A percentile compares a stretch with the other conserved stretches of the same genome.
Evolutionary conservation across 2,329 filamentous ascomycete species (phyloP).

Genomic region (Neoscytalidium dimidiatum): DNA sequence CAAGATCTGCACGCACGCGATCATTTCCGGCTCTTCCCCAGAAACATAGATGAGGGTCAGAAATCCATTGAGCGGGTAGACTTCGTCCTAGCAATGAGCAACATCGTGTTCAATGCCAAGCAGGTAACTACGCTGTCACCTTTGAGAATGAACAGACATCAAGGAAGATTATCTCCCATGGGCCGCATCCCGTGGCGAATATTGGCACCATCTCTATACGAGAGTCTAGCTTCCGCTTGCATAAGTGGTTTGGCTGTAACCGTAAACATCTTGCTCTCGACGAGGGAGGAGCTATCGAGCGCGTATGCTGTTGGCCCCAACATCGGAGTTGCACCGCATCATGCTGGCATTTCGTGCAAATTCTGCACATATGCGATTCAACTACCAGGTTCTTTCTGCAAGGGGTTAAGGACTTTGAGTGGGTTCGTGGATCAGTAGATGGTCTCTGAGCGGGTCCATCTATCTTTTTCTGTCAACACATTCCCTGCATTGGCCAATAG

Average conservation of each 20-base stretch:
- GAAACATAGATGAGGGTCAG: constrained; percentile 19
- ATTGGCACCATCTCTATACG: constrained; percentile 32
- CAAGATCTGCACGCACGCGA: constrained; percentile 17
- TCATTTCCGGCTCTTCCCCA: constrained; percentile 23
- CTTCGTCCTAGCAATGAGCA: constrained; percentile 24
- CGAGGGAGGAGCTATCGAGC: neutral
- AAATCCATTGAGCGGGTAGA: constrained; percentile 21
- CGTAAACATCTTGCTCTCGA: neutral
- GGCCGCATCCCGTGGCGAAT: constrained; percentile 30
- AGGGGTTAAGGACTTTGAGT: no score
- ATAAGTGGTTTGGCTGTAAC: constrained; percentile 26
- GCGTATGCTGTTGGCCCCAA: neutral
- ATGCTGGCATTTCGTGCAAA: no score
- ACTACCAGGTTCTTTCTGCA: no score
- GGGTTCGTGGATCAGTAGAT: no score
- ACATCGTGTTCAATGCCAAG: constrained; percentile 23
- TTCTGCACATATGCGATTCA: no score
- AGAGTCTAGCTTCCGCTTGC: constrained; percentile 29
- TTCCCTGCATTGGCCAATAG: no score
- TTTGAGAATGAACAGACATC: constrained; percentile 21
- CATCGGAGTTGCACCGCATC: no score
- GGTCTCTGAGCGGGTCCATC: no score
- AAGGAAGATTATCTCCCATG: constrained; percentile 30
- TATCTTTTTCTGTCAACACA: no score
- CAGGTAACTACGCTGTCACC: constrained; percentile 25